A percentile compares a stretch with the other conserved stretches of the same genome.
Conservation (phyloP, 1,284 basidiomycete species). For the Fomitopsis pinicola region DNA sequence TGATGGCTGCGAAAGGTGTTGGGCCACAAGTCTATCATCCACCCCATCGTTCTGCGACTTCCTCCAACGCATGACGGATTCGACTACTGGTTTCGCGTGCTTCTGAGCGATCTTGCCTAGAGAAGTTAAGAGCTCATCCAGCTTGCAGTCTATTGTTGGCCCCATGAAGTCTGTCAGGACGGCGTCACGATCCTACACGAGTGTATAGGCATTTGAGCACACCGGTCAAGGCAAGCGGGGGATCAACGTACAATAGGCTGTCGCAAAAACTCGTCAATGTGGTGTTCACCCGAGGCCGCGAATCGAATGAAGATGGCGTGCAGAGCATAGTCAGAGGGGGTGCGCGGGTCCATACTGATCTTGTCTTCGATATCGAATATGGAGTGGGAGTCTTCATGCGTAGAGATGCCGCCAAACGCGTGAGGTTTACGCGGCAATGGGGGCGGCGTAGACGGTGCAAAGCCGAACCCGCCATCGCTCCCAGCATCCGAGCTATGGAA, state of each 20-base stretch:
- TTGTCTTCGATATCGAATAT: constrained; percentile 58
- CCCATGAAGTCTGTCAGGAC: constrained; percentile 66
- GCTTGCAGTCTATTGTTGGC: constrained; percentile 65
- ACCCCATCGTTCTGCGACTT: constrained; percentile 70
- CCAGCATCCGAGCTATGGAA: constrained; percentile 67
- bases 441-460: constrained; percentile 55
- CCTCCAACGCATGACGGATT: constrained; percentile 87
- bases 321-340: constrained; percentile 82
- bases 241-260: constrained; percentile 55
- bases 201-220: neutral
- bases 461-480: constrained; percentile 56
- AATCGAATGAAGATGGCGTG: constrained; percentile 86
- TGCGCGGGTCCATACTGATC: constrained; percentile 64
- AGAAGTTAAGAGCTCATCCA: constrained; percentile 79
- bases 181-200: constrained; percentile 60
- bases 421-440: constrained; percentile 73
- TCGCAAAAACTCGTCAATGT: constrained; percentile 71
- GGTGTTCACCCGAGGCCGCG: constrained; percentile 70
- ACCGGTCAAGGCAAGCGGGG: neutral
- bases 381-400: constrained; percentile 43
- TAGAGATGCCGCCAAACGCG: constrained; percentile 39
- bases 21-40: constrained; percentile 45
- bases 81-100: constrained; percentile 80
- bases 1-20: constrained; percentile 45
- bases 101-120: constrained; percentile 86